Conservation (phyloP, 2,329 filamentous ascomycete species). For the Sporothrix humicola region DNA sequence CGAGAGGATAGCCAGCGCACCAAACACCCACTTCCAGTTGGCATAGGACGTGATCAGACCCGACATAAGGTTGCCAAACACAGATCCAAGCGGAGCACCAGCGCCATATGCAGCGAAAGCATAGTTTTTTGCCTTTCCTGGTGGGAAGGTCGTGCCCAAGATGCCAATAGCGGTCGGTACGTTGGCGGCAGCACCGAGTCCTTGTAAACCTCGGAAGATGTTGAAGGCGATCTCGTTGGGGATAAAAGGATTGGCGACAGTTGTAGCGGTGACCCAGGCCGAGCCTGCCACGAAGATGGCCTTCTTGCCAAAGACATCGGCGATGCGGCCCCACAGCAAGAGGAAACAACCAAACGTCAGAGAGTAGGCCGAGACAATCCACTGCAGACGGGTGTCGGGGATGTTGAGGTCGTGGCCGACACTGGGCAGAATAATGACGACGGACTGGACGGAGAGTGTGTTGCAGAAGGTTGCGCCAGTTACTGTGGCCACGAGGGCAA, state of each 20-base stretch:
- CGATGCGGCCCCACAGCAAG: conserved; percentile 69
- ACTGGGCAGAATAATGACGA: conserved; percentile 67
- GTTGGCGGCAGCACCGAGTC: conserved; percentile 70
- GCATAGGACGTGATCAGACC: conserved; percentile 68
- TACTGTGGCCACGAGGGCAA: conserved; percentile 60
- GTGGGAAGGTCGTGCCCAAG: conserved; percentile 69
- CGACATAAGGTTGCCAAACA: conserved; percentile 68
- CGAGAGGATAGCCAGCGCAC: conserved; percentile 65
- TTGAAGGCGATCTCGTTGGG: conserved; percentile 71
- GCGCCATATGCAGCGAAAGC: conserved; percentile 70
- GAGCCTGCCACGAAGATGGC: conserved; percentile 69
- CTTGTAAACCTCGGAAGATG: conserved; percentile 69
- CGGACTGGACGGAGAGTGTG: conserved; percentile 59
- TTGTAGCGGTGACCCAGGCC: conserved; percentile 65
- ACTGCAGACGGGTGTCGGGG: conserved; percentile 65
- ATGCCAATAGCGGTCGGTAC: conserved; percentile 75
- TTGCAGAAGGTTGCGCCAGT: conserved; percentile 63
- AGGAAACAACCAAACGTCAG: conserved; percentile 72
- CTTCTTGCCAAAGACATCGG: conserved; percentile 70
- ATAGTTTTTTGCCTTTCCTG: conserved; percentile 72
- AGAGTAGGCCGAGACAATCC: conserved; percentile 70
- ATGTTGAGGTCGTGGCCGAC: conserved; percentile 63
- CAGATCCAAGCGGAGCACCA: conserved; percentile 67
- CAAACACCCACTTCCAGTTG: conserved; percentile 72
- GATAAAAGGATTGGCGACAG: conserved; percentile 66